phyloP scores from a whole-genome alignment of 2,329 filamentous ascomycete genomes.

The Fusarium nurragi region DNA sequence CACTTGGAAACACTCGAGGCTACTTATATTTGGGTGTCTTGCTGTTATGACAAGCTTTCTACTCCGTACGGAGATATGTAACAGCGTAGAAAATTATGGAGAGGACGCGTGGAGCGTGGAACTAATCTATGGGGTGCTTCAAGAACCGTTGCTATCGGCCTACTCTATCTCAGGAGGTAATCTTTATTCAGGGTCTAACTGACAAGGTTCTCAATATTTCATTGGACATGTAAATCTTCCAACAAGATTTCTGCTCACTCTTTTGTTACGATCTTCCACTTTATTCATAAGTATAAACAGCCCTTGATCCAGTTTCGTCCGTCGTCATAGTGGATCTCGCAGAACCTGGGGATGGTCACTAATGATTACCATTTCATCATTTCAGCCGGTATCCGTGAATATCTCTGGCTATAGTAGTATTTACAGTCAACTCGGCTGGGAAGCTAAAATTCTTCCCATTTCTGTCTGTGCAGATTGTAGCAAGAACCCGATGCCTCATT shows the following conservation, averaged over 20 bases:
- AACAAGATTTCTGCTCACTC: no score
- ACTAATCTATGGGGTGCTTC: not conserved
- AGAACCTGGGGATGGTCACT: slow-evolving; percentile 12
- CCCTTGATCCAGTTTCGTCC: not conserved
- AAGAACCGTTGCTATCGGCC: no score
- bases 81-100: slow-evolving; percentile 17
- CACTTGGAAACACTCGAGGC: not conserved
- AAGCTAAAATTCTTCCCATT: not conserved
- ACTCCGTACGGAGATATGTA: no score
- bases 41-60: slow-evolving; percentile 3
- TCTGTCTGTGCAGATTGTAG: not conserved
- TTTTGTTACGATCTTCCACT: not conserved
- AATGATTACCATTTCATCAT: not conserved
- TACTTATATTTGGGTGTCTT: not conserved
- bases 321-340: slow-evolving; percentile 17
- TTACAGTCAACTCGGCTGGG: no score
- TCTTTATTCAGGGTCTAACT: not conserved
- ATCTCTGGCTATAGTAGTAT: not conserved
- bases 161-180: not conserved
- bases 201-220: not conserved
- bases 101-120: slow-evolving; percentile 29
- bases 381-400: not conserved
- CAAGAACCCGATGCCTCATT: not conserved
- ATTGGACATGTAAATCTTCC: not conserved
- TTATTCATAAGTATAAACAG: not conserved